phyloP scores from a whole-genome alignment of 176 grass and related monocot genomes.

The Ampelocalamus luodianensis region DNA sequence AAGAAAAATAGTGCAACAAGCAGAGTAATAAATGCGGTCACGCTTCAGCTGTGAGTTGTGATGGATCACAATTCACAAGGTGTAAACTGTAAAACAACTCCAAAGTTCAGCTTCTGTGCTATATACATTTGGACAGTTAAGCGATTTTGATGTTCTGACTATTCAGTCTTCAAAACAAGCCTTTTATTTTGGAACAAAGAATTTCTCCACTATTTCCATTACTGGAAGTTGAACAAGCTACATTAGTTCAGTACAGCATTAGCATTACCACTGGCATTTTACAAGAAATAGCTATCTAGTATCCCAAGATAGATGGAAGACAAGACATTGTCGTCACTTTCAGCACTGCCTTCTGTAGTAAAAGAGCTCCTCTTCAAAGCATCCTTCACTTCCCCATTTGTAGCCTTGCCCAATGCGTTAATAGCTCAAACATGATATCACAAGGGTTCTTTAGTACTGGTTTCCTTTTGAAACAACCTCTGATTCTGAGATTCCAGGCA shows the following conservation, averaged over 20 bases:
- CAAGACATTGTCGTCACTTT: not conserved
- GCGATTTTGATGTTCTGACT: not conserved
- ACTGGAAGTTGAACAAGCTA: not conserved
- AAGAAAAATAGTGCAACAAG: not conserved
- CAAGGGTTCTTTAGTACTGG: not conserved
- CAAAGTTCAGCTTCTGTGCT: not conserved
- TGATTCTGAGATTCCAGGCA: not conserved
- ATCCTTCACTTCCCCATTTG: not conserved
- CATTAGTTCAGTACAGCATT: not conserved
- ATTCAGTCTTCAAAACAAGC: not conserved
- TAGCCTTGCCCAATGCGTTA: not conserved
- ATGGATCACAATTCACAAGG: not conserved
- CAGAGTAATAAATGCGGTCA: not conserved
- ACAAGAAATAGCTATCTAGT: not conserved
- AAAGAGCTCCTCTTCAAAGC: not conserved
- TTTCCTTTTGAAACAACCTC: not conserved
- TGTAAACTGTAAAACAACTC: not conserved
- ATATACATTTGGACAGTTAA: not conserved
- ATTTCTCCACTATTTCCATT: constrained; percentile 1
- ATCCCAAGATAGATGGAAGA: not conserved
- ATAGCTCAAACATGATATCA: not conserved
- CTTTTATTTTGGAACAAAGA: not conserved
- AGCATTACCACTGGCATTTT: not conserved
- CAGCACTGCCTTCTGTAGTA: not conserved
- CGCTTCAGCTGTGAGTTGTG: not conserved